phyloP scores from a whole-genome alignment of 306 rosid species.

The Lablab purpureus region DNA sequence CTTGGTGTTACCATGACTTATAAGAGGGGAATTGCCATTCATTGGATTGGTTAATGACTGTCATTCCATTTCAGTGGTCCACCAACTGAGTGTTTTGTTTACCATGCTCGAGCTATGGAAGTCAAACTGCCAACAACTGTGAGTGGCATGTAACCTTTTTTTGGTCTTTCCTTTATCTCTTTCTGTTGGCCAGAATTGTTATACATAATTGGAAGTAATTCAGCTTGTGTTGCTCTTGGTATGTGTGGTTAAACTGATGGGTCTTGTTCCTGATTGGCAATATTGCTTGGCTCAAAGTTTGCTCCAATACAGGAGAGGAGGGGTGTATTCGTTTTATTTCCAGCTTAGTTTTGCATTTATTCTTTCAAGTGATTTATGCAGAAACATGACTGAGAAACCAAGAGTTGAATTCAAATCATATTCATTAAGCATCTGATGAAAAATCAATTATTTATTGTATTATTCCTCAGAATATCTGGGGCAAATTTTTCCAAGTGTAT shows the following conservation, averaged over 20 bases:
- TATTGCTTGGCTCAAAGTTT: slow-evolving; percentile 4
- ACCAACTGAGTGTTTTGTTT: slow-evolving; percentile 91
- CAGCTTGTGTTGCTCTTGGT: slow-evolving; percentile 3
- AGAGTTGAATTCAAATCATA: slow-evolving; percentile 25
- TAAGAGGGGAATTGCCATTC: slow-evolving; percentile 23
- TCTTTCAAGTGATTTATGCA: background rate
- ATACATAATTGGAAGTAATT: slow-evolving; percentile 20
- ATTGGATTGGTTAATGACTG: slow-evolving; percentile 45
- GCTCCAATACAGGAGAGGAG: background rate
- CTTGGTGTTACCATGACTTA: slow-evolving; percentile 35
- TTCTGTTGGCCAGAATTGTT: slow-evolving; percentile 26
- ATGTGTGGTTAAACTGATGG: slow-evolving; percentile 11
- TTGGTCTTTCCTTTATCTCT: background rate
- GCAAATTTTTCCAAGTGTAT: slow-evolving; percentile 1
- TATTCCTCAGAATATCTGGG: background rate
- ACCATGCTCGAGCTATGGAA: slow-evolving; percentile 88
- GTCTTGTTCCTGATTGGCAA: slow-evolving; percentile 17
- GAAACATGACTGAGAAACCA: slow-evolving; percentile 4
- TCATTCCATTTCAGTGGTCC: slow-evolving; percentile 81
- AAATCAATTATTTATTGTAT: slow-evolving; percentile 2
- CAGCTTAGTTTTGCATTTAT: background rate
- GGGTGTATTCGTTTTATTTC: background rate
- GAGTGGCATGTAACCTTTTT: slow-evolving; percentile 29
- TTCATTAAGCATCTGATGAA: slow-evolving; percentile 8
- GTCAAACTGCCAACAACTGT: slow-evolving; percentile 71